Evolutionary conservation across 2,329 filamentous ascomycete genomes (phyloP), one percentile per base, ranked within the genome.

Genomic region (Biscogniauxia sp.): DNA sequence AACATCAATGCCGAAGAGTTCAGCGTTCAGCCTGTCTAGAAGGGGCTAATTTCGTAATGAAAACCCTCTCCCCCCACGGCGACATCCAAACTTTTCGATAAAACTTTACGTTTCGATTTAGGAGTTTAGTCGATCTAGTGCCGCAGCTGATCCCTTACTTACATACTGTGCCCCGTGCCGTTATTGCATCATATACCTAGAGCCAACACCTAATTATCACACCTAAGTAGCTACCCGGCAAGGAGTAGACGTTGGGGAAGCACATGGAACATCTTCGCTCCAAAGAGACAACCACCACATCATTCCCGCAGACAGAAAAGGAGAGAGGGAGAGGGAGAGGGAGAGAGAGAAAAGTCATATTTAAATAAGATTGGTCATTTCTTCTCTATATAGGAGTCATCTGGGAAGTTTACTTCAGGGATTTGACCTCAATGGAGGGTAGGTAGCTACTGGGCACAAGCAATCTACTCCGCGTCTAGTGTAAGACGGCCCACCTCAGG

Each of bases 1-100:
- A 20, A 8, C 17, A n/a, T n/a, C n/a, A n/a, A n/a, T 51, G 56
- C 28, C 45, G 37, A 15, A n/a, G 20, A 13, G 17, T n/a, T 28
- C n/a, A n/a, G n/a, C n/a, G n/a, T n/a, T n/a, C 19, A 11, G 7
- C n/a, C 51, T 52, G 2, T 19, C 23, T 19, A 20, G 28, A 50
- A 25, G 20, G 58, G 57, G 50, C 45, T 28, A 61, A 52, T 66
- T 58, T 64, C 62, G 65, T 67, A 67, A 67, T 37, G 61, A 56
- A 61, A 67, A 66, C 61, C 57, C 41, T 45, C 9, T 45, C 5
- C 49, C 17, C 26, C 19, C 52, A n/a, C 25, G 20, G 23, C 51
- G 17, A n/a, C 32, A 15, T 26, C 56, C 55, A 56, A 49, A 37
- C 50, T 50, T n/a, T 56, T 63, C 57, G 56, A 61, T 63, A 57